Evolutionary conservation across 2,329 filamentous ascomycete genomes (phyloP).

Genomic region (Niveomyces coronatus): DNA sequence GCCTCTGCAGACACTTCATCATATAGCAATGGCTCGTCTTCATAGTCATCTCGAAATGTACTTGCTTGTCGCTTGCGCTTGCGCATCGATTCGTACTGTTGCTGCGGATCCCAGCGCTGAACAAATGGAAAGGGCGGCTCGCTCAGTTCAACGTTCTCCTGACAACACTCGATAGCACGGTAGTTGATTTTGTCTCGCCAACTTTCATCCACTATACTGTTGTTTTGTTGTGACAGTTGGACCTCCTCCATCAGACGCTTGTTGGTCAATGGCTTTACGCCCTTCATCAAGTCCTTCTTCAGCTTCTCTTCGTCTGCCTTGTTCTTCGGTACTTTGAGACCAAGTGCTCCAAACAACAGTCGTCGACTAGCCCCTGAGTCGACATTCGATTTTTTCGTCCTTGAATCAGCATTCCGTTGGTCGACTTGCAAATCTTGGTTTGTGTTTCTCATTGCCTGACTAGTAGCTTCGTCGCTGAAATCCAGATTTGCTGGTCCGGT

Average conservation of each 20-base stretch:
- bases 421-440: conserved; percentile 8
- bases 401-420: background rate
- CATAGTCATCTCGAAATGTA: conserved; percentile 21
- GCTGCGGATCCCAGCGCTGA: conserved; percentile 78
- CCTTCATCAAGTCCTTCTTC: conserved; percentile 47
- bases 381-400: conserved; percentile 11
- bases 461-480: too few relatives aligned
- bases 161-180: conserved; percentile 72
- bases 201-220: conserved; percentile 37
- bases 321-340: conserved; percentile 56
- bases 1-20: conserved; percentile 4
- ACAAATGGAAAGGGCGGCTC: conserved; percentile 83
- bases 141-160: conserved; percentile 56
- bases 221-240: conserved; percentile 11
- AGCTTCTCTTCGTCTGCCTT: conserved; percentile 58
- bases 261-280: conserved; percentile 33
- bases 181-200: conserved; percentile 70
- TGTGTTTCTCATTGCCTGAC: too few relatives aligned
- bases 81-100: conserved; percentile 34
- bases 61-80: conserved; percentile 40
- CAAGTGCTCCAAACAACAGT: conserved; percentile 62
- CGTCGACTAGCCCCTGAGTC: conserved; percentile 53
- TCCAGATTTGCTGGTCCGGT: conserved; percentile 9
- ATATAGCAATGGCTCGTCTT: conserved; percentile 15
- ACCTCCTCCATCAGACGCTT: conserved; percentile 19